These are phyloP conservation scores for Salix udensis DNA, from an alignment of 345 rosid genomes.

Conservation along the genomic window DNA sequence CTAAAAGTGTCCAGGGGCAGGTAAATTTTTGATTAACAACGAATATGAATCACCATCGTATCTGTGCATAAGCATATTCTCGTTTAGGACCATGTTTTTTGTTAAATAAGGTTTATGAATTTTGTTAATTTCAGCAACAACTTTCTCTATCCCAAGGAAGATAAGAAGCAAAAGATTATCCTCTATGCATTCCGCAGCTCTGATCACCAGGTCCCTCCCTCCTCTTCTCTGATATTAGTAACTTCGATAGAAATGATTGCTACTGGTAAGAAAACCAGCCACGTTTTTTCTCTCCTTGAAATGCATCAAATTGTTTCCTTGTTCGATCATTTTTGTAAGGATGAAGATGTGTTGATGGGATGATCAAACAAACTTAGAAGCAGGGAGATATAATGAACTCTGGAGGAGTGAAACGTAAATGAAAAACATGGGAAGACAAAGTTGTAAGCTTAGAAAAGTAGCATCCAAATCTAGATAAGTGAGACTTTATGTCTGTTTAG, in stretches of 20 bases:
- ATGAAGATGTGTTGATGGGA: too few relatives aligned
- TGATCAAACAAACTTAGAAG: too few relatives aligned
- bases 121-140: constrained; percentile 44
- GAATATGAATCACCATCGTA: background rate
- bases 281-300: too few relatives aligned
- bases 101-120: background rate
- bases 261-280: too few relatives aligned
- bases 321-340: background rate
- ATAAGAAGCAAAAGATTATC: constrained; percentile 48
- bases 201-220: constrained; percentile 55
- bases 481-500: too few relatives aligned
- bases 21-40: background rate
- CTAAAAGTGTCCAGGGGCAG: background rate
- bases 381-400: too few relatives aligned
- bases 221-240: background rate
- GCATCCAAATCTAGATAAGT: too few relatives aligned
- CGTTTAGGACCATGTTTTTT: background rate
- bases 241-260: too few relatives aligned
- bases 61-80: background rate
- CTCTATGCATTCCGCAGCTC: constrained; percentile 69
- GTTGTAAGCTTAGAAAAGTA: too few relatives aligned
- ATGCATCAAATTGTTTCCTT: background rate
- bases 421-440: too few relatives aligned
- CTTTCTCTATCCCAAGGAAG: constrained; percentile 62
- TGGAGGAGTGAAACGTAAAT: too few relatives aligned